Percentiles rank a stretch among this genome's conserved stretches.
These are phyloP conservation scores for Xerocomus nothofagi DNA, from an alignment of 1,284 basidiomycete species.

Conservation along the genomic window DNA sequence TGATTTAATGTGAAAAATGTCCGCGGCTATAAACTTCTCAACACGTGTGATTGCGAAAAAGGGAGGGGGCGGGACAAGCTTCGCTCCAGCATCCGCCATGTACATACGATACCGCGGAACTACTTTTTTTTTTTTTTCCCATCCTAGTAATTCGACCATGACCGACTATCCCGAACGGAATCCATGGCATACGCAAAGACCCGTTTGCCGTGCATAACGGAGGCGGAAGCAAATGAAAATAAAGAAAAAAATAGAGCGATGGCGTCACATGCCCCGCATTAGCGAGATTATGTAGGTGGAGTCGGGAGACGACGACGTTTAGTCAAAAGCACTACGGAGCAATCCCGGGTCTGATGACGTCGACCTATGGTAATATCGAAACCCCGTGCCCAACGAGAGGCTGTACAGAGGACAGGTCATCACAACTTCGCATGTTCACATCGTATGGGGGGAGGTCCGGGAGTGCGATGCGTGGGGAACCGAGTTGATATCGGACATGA, in stretches of 20 bases:
- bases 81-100: conserved; percentile 16
- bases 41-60: conserved; percentile 1
- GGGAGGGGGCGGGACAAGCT: background rate
- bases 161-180: background rate
- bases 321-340: background rate
- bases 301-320: too few relatives aligned
- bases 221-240: background rate
- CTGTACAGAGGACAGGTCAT: conserved; percentile 1
- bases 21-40: conserved; percentile 16
- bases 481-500: conserved; percentile 11
- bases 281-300: conserved; percentile 13
- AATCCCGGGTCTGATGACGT: conserved; percentile 23
- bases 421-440: background rate
- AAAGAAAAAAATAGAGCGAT: background rate
- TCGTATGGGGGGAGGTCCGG: background rate
- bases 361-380: background rate
- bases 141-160: background rate
- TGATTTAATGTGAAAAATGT: conserved; percentile 7
- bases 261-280: conserved; percentile 9
- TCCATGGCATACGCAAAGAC: conserved; percentile 1
- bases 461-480: conserved; percentile 4
- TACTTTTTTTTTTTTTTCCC: background rate
- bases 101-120: background rate
- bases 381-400: conserved; percentile 9
- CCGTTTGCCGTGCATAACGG: conserved; percentile 8